Conservation (phyloP, 1,139 yeast genomes). For the Hyphopichia pseudoburtonii region DNA sequence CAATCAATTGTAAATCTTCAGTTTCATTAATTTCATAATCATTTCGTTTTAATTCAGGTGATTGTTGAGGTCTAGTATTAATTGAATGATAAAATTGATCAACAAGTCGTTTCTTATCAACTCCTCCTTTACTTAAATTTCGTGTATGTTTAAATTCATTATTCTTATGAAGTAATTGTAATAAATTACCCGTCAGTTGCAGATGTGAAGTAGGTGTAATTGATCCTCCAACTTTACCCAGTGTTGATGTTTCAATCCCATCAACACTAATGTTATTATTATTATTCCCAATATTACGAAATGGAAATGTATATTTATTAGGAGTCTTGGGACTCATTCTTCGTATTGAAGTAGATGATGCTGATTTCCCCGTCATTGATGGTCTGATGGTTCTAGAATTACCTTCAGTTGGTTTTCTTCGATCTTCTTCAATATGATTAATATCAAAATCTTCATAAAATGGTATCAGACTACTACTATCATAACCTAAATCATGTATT, state of each 20-base stretch:
- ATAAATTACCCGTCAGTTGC: slow-evolving; percentile 2
- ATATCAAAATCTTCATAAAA: background rate
- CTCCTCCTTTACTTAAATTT: slow-evolving; percentile 2
- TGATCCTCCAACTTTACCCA: slow-evolving; percentile 1
- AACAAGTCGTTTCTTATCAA: slow-evolving; percentile 33
- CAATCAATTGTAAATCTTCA: slow-evolving; percentile 9
- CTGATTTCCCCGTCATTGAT: background rate
- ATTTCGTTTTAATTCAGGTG: slow-evolving; percentile 1
- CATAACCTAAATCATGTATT: background rate
- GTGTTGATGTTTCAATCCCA: background rate
- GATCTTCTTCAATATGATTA: background rate
- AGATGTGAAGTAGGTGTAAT: background rate
- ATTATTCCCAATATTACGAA: no score
- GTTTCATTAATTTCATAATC: background rate
- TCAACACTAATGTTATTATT: no score
- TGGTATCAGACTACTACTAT: background rate
- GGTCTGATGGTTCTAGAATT: no score
- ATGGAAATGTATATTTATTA: background rate
- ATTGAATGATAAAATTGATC: slow-evolving; percentile 39
- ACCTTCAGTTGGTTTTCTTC: no score
- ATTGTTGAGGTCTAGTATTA: background rate
- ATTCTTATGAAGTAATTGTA: background rate
- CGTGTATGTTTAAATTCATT: background rate
- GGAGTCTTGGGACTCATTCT: slow-evolving; percentile 3
- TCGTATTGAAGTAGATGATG: background rate